A percentile compares a stretch with the other conserved stretches of the same genome.
These are phyloP conservation scores for Dactylellina leptospora DNA, from an alignment of 2,329 filamentous ascomycete genomes.

Conservation along the genomic window DNA sequence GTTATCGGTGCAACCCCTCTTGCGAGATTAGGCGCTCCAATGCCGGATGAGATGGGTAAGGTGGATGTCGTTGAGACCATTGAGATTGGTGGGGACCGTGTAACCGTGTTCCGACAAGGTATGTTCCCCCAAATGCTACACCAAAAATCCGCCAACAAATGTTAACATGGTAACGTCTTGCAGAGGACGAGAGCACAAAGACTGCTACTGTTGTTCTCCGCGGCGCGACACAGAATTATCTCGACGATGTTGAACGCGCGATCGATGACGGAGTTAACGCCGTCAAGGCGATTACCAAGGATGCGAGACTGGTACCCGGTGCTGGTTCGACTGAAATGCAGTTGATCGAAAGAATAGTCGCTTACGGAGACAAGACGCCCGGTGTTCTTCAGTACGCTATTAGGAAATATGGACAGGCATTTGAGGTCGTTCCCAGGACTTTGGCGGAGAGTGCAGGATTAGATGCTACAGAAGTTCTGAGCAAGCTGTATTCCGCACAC, in stretches of 20 bases:
- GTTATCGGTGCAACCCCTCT: conserved; percentile 97
- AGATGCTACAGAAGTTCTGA: conserved; percentile 95
- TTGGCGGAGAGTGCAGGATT: conserved; percentile 94
- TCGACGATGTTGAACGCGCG: conserved; percentile 95
- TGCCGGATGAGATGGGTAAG: conserved; percentile 99
- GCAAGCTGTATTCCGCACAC: conserved; percentile 90
- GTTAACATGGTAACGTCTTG: conserved; percentile 3
- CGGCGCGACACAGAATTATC: conserved; percentile 95
- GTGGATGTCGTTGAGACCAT: conserved; percentile 96
- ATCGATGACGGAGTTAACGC: conserved; percentile 99
- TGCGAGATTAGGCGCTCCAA: conserved; percentile 91
- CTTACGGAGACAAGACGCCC: conserved; percentile 88
- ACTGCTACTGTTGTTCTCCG: conserved; percentile 94
- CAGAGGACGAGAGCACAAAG: conserved; percentile 85
- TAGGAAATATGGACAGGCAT: conserved; percentile 95
- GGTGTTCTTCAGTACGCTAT: conserved; percentile 96
- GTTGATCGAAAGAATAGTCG: conserved; percentile 88
- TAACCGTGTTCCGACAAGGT: conserved; percentile 91
- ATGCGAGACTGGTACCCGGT: conserved; percentile 87
- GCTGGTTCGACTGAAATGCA: conserved; percentile 95
- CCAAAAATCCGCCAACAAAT: background rate
- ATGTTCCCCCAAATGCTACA: background rate
- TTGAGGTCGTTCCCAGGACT: conserved; percentile 93
- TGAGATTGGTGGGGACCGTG: conserved; percentile 96
- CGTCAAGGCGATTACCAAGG: conserved; percentile 96